Base-by-base conservation (phyloP, 768 basidiomycete genomes). In the Suillus discolor region DNA sequence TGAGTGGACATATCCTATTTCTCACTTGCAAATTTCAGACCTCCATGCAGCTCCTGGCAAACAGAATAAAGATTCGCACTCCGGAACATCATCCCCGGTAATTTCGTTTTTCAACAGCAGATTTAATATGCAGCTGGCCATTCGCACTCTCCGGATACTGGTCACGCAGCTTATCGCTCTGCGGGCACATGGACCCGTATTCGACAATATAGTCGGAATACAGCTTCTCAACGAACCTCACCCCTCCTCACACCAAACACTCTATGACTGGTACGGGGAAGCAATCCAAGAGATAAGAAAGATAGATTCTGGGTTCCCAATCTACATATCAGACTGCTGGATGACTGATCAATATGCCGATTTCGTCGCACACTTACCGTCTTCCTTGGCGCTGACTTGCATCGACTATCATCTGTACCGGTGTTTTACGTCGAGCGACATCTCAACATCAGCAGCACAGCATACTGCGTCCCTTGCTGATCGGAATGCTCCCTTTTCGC, bases 361-460 rank as follows among this genome's bases (percentile, higher is more conserved):
- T 11, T 91, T 84, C 70, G 78, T 87, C 70, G 75, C 75, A 28
- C 72, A 78, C 7, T 76, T 78, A 68, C 55, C 74, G 55, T 12
- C 70, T 64, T 36, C 71, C 31, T 63, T 79, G 64, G 71, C 70
- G 18, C 85, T 86, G 36, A 79, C 88, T 23, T 86, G 89, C 16
- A 79, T 94, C 47, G 93, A 95, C 74, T 91, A 93, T 69, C 93
- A 94, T 71, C 82, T 94, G 25, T 95, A 94, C 71, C 85, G 93
- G 31, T 93, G 91, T 75, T 93, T 93, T 74, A 91, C 90, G 0
- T 66, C 73, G 0, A 77, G 77, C 1, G 93, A 95, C 73, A 84
- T 76, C 20, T 66, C 73, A 1, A 87, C 85, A 4, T 73, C 83
- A 8, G 90, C 84, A 0, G 71, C 81, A 4, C 80, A 84, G 53